These are phyloP conservation scores for Yamadazyma dushanensis DNA, from an alignment of 1,139 yeast genomes.

Conservation along the genomic window DNA sequence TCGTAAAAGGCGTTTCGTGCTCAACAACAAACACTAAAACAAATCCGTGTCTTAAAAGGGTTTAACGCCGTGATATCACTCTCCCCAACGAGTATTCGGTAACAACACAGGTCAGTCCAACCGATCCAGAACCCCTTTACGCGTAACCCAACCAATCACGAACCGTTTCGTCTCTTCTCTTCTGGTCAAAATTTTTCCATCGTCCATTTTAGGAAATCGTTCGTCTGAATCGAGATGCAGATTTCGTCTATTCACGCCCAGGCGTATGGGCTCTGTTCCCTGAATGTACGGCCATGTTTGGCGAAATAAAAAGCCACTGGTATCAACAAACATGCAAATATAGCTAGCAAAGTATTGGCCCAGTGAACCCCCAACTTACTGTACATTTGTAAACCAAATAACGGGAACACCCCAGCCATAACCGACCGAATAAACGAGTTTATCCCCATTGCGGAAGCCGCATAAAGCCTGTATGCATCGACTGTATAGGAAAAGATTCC, in stretches of 20 bases:
- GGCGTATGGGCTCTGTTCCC: slow-evolving; percentile 27
- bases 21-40: no score
- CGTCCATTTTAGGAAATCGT: background rate
- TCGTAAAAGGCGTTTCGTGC: no score
- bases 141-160: no score
- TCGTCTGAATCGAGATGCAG: background rate
- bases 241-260: slow-evolving; percentile 17
- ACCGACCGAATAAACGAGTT: slow-evolving; percentile 39
- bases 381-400: slow-evolving; percentile 41
- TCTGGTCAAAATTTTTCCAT: background rate
- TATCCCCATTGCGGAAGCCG: slow-evolving; percentile 45
- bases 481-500: slow-evolving; percentile 40
- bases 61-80: no score
- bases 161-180: no score
- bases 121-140: no score
- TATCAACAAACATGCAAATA: slow-evolving; percentile 30
- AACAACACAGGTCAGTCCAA: no score
- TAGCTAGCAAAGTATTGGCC: slow-evolving; percentile 41
- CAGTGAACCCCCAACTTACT: slow-evolving; percentile 37
- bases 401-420: slow-evolving; percentile 40
- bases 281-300: slow-evolving; percentile 32
- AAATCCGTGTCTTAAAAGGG: no score
- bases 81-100: no score
- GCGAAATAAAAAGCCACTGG: slow-evolving; percentile 41
- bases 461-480: slow-evolving; percentile 39